Evolutionary conservation across 2,329 filamentous ascomycete species (phyloP).

Genomic region (Fusarium mundagurra): DNA sequence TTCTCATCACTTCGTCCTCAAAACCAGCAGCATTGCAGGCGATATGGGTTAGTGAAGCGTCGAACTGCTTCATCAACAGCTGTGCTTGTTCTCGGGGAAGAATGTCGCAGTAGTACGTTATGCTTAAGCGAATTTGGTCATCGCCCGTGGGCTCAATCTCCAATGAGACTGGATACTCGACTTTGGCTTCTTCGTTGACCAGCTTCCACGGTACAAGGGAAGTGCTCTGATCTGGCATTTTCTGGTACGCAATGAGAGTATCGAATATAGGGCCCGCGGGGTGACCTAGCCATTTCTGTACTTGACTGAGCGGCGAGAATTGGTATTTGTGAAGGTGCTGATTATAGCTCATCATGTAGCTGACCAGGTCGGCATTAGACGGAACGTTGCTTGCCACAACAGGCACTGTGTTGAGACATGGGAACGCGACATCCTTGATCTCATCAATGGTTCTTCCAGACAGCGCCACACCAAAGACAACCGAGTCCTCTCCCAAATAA

Average conservation of each 20-base stretch:
- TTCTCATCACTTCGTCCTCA: conserved; percentile 51
- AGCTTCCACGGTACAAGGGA: conserved; percentile 64
- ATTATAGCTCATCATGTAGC: conserved; percentile 73
- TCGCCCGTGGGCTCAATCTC: conserved; percentile 71
- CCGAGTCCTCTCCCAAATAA: conserved; percentile 78
- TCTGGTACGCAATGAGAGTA: conserved; percentile 86
- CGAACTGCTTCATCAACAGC: conserved; percentile 76
- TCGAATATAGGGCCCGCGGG: conserved; percentile 78
- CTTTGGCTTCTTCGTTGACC: conserved; percentile 71
- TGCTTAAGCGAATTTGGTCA: conserved; percentile 65
- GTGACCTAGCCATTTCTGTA: conserved; percentile 77
- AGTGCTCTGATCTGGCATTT: conserved; percentile 50
- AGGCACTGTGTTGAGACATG: conserved; percentile 85
- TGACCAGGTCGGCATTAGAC: conserved; percentile 66
- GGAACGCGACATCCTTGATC: conserved; percentile 72
- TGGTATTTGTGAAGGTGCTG: conserved; percentile 74
- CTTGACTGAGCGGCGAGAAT: conserved; percentile 73
- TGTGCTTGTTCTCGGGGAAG: conserved; percentile 75
- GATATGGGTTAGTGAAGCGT: conserved; percentile 70
- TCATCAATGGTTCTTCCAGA: conserved; percentile 75
- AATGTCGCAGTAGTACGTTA: conserved; percentile 72
- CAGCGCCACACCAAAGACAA: conserved; percentile 83
- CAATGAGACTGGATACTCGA: conserved; percentile 83
- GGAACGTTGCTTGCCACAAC: conserved; percentile 66
- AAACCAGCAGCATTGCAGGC: conserved; percentile 57